phyloP scores from a whole-genome alignment of 129 eudicot species.

The Helichrysum umbraculigerum region DNA sequence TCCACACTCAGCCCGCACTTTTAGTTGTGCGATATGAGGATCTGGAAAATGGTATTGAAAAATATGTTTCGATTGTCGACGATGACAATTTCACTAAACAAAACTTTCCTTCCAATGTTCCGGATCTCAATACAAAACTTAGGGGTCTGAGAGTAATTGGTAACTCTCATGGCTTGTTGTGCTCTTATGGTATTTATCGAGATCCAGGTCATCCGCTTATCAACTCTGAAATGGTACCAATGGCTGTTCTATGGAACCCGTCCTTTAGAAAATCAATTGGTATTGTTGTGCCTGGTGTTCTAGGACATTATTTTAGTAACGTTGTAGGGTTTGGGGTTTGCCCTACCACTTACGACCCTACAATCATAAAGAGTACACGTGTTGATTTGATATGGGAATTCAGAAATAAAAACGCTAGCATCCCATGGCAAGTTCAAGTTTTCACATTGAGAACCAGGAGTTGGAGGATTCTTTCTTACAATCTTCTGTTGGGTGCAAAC shows the following conservation, averaged over 20 bases:
- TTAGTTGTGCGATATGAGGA: not conserved
- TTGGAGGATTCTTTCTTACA: not conserved
- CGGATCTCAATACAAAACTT: not conserved
- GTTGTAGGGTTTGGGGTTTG: conserved; percentile 7
- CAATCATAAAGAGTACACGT: not conserved
- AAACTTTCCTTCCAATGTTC: not conserved
- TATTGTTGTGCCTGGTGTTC: not conserved
- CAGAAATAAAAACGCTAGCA: not conserved
- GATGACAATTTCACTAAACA: not conserved
- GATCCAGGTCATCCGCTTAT: not conserved
- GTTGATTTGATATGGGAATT: not conserved
- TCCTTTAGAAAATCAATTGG: not conserved
- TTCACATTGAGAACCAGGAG: not conserved
- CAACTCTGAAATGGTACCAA: not conserved
- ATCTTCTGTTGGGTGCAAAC: too few species aligned
- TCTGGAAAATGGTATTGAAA: not conserved
- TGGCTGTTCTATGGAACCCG: not conserved
- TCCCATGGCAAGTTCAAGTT: not conserved
- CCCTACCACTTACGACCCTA: not conserved
- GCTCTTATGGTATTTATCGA: not conserved
- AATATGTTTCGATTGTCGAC: not conserved
- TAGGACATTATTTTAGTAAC: too few species aligned
- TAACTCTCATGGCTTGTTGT: not conserved
- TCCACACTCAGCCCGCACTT: not conserved
- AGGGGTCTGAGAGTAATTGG: not conserved